Evolutionary conservation across 2,329 filamentous ascomycete genomes (phyloP), one percentile per base, ranked within the genome.

Genomic region (Pseudonectria foliicola): DNA sequence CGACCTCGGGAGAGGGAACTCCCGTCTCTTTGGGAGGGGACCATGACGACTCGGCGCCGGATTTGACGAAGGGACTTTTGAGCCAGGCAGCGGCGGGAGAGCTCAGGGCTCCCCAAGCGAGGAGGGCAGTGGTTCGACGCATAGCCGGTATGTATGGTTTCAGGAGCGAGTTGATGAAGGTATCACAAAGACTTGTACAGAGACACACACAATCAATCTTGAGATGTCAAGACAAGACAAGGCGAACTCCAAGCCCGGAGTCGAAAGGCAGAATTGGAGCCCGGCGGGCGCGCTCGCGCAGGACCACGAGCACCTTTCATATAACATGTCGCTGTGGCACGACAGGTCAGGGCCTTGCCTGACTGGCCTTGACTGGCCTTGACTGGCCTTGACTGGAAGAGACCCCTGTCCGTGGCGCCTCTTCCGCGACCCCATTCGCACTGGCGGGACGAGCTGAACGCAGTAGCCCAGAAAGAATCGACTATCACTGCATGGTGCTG

Each of bases 1-100:
- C 29, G 7, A 38, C 39, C 28, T 45, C 38, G 5, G 37, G 29
- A 4, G 25, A 31, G 11, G 40, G 33, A 6, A 36, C 28, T 8
- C 40, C 37, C 4, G 57, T 60, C 37, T 59, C 45, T 27, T 33
- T 45, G 3, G 58, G 45, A 12, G 54, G 52, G 13, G 43, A 45
- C 56, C 56, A 60, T 33, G 55, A 51, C 25, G 37, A 15, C 10
- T 53, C 44, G 34, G 50, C 40, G 15, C 39, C 38, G 6, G 51
- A 47, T 25, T 37, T 40, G 29, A 45, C 10, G 35, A 45, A 33
- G 16, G 39, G 37, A 30, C 40, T 34, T 14, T 43, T 48, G n/a
- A 52, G 30, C 44, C 45, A 50, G n/a, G 45, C 48, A 18, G 46
- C 42, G 15, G 38, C 51, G 25, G 45, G 38, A 6, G 48, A 43